These are phyloP conservation scores for Periglandula ipomoeae DNA, from an alignment of 2,329 filamentous ascomycete genomes.

Conservation along the genomic window DNA sequence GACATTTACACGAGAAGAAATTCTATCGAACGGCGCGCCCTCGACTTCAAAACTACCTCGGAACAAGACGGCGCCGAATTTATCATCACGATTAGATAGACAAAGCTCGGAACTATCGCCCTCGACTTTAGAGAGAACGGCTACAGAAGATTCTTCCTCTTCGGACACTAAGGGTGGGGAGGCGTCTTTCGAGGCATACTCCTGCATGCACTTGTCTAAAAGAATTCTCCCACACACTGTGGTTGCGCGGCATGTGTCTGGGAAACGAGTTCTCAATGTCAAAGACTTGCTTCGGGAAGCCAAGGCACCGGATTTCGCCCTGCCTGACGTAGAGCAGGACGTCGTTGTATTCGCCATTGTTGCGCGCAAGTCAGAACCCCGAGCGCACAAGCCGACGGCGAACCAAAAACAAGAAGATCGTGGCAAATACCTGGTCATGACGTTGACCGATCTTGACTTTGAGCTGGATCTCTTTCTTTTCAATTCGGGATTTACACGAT, in stretches of 20 bases:
- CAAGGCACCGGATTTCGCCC: conserved; percentile 72
- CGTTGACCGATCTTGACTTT: conserved; percentile 79
- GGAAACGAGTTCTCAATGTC: conserved; percentile 68
- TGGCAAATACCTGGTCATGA: conserved; percentile 89
- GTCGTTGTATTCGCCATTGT: conserved; percentile 84
- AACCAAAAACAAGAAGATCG: conserved; percentile 43
- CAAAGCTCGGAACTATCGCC: conserved; percentile 11
- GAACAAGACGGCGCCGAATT: conserved; percentile 33
- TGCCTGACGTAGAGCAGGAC: conserved; percentile 77
- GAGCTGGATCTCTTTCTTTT: conserved; percentile 91
- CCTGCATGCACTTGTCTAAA: conserved; percentile 71
- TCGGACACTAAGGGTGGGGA: conserved; percentile 17
- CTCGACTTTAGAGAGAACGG: conserved; percentile 1
- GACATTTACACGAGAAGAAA: conserved; percentile 54
- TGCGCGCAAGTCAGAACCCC: conserved; percentile 78
- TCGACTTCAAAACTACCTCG: conserved; percentile 24
- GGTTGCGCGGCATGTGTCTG: conserved; percentile 66
- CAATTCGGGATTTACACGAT: conserved; percentile 78
- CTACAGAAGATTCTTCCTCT: conserved; percentile 10
- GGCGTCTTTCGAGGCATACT: conserved; percentile 74
- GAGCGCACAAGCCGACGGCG: conserved; percentile 40
- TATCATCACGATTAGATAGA: conserved; percentile 11
- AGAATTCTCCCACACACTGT: conserved; percentile 75
- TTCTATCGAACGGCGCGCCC: conserved; percentile 31
- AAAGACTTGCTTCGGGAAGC: conserved; percentile 74